Base-by-base conservation (phyloP, 805 yeast genomes). In the Candida anglica region DNA sequence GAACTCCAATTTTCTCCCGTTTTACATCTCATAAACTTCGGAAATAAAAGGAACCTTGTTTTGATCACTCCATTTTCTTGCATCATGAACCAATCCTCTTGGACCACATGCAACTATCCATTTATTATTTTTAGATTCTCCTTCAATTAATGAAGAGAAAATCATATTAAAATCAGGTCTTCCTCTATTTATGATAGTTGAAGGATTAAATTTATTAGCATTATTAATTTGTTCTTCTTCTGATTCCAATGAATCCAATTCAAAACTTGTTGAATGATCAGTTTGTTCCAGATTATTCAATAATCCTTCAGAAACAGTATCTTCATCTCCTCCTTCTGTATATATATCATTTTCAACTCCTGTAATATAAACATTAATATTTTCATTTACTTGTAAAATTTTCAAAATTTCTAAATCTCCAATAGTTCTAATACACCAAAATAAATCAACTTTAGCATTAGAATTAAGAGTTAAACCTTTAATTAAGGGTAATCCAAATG, bases 21-120 rank as follows among this genome's bases (percentile, higher is more conserved):
- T 21, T 42, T 34, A 56, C 59, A 56, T 51, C 24, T 51, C 54
- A 40, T 70, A 76, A 2, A 57, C 54, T 43, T 78, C 84, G 14
- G 66, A 56, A 31, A 65, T 62, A 32, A 58, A 65, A 19, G 64
- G 55, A 14, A 70, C 59, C 4, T 58, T 54, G 18, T 61, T 50
- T 0, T 38, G 36, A 1, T 42, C 48, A 0, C 77, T 69, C 59
- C 75, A 59, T 3, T 14, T 32, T 22, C 52, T 40, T 17, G 72
- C 69, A 9, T 69, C 72, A 2, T 36, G 30, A 26, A 73, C 64
- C 40, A 79, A 50, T 0, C 65, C 40, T 2, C 49, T 46, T 1
- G 81, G 81, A 1, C 86, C 86, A 56, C 86, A 79, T 1, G 79
- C 69, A 13, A 79, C 53, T 0, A 77, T 48, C 77, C 81, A 78